Base-by-base conservation (phyloP, 139 green algal species). In the Pseudopediastrum boryanum region DNA sequence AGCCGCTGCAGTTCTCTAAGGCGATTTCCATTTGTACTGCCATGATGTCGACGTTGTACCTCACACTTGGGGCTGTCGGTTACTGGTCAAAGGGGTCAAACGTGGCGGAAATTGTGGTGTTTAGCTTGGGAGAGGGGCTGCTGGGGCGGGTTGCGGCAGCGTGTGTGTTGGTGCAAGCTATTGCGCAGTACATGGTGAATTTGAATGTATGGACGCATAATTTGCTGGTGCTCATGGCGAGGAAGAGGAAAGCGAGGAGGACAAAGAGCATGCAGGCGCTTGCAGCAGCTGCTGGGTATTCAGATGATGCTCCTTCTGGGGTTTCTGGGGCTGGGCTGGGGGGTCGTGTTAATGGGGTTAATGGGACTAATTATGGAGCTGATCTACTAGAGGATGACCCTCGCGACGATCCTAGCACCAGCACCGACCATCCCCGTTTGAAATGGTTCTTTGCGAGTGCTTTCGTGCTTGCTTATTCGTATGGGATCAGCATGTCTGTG, bases 131-230 rank as follows among this genome's bases (percentile, higher is more conserved):
- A 9, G 44, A 82, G 5, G 72, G 69, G 27, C 62, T 62, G 0
- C 16, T 46, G 25, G 65, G 77, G 0, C 80, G 80, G 16, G 27
- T 85, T 0, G 85, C 85, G 7, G 77, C 83, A 4, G 83, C 23
- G 5, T 83, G 83, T 68, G 85, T 90, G 41, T n/a, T 59, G 35
- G 29, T 75, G 52, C 81, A 91, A 85, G 87, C 85, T 0, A 59
- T 86, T 23, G 81, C 82, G 4, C 87, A 92, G 80, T 92, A 92
- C 66, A 71, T 92, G 65, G 81, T 92, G 41, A 92, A 89, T 76
- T 41, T 90, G 21, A 92, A 92, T 46, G 78, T 90, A 7, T 92
- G 85, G n/a, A 86, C 80, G 13, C 87, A 92, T 83, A 92, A 92
- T 71, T 65, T 92, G 21, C 62, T 92, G 61, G 75, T 84, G 16